Evolutionary conservation across 768 basidiomycete species (phyloP), one percentile per base, ranked within the genome.

Genomic region (Melanogaster broomeanus): DNA sequence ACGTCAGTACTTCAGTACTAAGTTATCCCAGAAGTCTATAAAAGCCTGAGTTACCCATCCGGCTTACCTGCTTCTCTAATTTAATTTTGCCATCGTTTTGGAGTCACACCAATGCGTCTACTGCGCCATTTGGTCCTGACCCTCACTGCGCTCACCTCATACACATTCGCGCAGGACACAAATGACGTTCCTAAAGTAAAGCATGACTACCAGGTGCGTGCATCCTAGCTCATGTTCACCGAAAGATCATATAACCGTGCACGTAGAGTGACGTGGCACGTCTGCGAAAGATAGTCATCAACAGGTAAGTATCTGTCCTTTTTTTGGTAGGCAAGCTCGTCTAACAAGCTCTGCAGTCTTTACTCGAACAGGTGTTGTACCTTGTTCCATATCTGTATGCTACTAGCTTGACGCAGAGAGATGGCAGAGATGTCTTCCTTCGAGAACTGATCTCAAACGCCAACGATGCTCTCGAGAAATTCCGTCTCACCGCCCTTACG

Each of bases 391-490:
- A 16, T 46, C 22, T n/a, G 33, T 18, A 34, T 16, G 7, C 34
- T 38, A 37, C 42, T 31, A 54, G 25, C 35, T 42, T 49, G 33
- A 58, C 45, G 6, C n/a, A 25, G 47, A 15, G 47, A 15, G 27
- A 30, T 42, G 7, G 18, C 21, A 90, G 88, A 62, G 89, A 91
- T 37, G 83, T 92, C 24, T 93, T 92, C 67, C 78, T 93, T 43
- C 90, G 95, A 39, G 95, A 98, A 69, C 76, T 95, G 43, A 81
- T 95, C 58, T 95, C 93, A 7, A 96, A 96, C 63, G 89, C 95
- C 37, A 97, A 98, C 67, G 97, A 99, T 66, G 97, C 97, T 2
- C 75, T 98, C 45, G 96, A 98, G 69, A 98, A 98, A 69, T 80
- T 96, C 46, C 86, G 97, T 22, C 74, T 99, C 39, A 86, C 84